Conservation (phyloP, 2,329 filamentous ascomycete genomes). For the Paecilomyces formosus region DNA sequence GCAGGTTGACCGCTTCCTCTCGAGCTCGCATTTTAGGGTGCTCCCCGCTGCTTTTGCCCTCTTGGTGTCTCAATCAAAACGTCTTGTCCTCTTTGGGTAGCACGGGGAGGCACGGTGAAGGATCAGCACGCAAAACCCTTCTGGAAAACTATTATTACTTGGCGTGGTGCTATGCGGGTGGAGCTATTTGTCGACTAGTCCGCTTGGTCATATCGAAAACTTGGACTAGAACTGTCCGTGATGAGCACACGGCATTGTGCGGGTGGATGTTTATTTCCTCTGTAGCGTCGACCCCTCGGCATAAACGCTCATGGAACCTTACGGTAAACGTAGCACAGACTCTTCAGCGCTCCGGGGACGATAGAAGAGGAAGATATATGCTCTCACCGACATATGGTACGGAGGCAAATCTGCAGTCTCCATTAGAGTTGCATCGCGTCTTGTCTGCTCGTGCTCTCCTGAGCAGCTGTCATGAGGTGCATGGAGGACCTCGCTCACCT, state of each 20-base stretch:
- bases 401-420: background rate
- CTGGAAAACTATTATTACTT: slow-evolving; percentile 7
- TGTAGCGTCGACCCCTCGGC: background rate
- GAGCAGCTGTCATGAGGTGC: background rate
- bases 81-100: background rate
- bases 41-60: background rate
- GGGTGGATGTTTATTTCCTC: background rate
- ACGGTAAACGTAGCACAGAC: background rate
- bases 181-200: background rate
- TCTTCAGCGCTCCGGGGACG: background rate
- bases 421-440: background rate
- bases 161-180: background rate
- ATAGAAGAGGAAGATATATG: background rate
- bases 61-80: background rate
- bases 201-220: background rate
- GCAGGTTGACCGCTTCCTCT: background rate
- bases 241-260: background rate
- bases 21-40: background rate
- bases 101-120: background rate
- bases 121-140: slow-evolving; percentile 1
- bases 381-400: background rate
- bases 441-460: background rate
- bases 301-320: background rate
- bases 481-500: background rate
- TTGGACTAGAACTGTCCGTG: background rate